Conservation (phyloP, 2,329 filamentous ascomycete genomes). For the Arachnopeziza araneosa region DNA sequence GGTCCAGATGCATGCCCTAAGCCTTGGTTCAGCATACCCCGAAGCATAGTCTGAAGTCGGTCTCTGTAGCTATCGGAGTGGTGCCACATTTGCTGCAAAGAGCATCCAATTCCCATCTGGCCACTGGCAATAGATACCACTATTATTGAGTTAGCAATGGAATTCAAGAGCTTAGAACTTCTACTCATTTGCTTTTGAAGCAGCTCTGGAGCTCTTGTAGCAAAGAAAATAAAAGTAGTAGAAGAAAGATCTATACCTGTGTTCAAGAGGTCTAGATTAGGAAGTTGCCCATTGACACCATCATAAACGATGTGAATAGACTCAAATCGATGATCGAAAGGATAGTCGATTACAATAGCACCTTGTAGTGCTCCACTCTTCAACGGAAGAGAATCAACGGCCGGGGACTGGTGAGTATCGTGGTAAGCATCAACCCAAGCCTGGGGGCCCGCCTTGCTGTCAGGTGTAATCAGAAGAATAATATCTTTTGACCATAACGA, state of each 20-base stretch:
- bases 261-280: conserved; percentile 94
- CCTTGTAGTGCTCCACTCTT: conserved; percentile 93
- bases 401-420: conserved; percentile 69
- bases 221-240: too few species aligned
- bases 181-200: too few species aligned
- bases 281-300: conserved; percentile 89
- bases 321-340: conserved; percentile 77
- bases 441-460: conserved; percentile 85
- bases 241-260: conserved; percentile 37
- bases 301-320: conserved; percentile 90
- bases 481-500: conserved; percentile 99
- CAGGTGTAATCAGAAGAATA: conserved; percentile 81
- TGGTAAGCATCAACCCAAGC: conserved; percentile 99
- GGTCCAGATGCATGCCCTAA: conserved; percentile 84
- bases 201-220: too few species aligned
- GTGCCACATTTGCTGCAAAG: conserved; percentile 78
- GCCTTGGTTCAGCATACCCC: conserved; percentile 89
- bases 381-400: conserved; percentile 71
- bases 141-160: too few species aligned
- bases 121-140: conserved; percentile 80
- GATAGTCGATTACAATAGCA: conserved; percentile 89
- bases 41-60: conserved; percentile 79
- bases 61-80: conserved; percentile 74
- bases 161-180: too few species aligned
- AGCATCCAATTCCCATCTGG: conserved; percentile 84